Percentiles rank a stretch among this genome's conserved stretches.
phyloP scores from a whole-genome alignment of 805 yeast genomes.

The Starmerella scarabaei region DNA sequence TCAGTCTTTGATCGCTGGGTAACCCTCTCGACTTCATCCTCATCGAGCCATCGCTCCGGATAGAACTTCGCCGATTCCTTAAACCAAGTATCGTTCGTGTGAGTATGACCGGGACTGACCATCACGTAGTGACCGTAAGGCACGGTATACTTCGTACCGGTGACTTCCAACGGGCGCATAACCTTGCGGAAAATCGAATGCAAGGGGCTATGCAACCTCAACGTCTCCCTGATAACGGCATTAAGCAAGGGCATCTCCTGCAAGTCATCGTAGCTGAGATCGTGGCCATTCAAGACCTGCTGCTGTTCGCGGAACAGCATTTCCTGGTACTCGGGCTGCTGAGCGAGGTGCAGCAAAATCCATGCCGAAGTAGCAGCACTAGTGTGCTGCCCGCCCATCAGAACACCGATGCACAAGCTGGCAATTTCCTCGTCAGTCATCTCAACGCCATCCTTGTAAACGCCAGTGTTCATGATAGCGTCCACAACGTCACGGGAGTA shows the following conservation, averaged over 20 bases:
- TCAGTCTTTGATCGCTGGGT: slow-evolving; percentile 11
- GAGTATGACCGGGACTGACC: slow-evolving; percentile 88
- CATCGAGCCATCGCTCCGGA: slow-evolving; percentile 71
- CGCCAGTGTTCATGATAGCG: slow-evolving; percentile 63
- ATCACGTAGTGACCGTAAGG: slow-evolving; percentile 83
- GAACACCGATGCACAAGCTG: slow-evolving; percentile 80
- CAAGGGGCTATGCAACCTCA: slow-evolving; percentile 91
- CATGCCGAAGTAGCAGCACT: slow-evolving; percentile 93
- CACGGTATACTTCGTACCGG: slow-evolving; percentile 64
- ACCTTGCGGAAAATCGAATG: slow-evolving; percentile 95
- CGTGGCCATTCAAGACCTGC: slow-evolving; percentile 36
- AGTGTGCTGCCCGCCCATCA: slow-evolving; percentile 99
- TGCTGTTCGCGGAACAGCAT: slow-evolving; percentile 65
- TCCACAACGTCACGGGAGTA: slow-evolving; percentile 83
- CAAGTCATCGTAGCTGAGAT: slow-evolving; percentile 67
- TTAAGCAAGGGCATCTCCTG: slow-evolving; percentile 71
- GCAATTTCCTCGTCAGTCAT: slow-evolving; percentile 96
- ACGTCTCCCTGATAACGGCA: slow-evolving; percentile 78
- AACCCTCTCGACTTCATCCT: slow-evolving; percentile 20
- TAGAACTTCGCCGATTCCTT: slow-evolving; percentile 59
- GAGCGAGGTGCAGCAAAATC: slow-evolving; percentile 84
- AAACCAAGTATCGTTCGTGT: slow-evolving; percentile 63
- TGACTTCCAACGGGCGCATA: slow-evolving; percentile 60
- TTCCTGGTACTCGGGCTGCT: slow-evolving; percentile 72
- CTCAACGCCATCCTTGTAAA: slow-evolving; percentile 83